Evolutionary conservation across 2,329 filamentous ascomycete species (phyloP).

Genomic region (Neonectria ditissima): DNA sequence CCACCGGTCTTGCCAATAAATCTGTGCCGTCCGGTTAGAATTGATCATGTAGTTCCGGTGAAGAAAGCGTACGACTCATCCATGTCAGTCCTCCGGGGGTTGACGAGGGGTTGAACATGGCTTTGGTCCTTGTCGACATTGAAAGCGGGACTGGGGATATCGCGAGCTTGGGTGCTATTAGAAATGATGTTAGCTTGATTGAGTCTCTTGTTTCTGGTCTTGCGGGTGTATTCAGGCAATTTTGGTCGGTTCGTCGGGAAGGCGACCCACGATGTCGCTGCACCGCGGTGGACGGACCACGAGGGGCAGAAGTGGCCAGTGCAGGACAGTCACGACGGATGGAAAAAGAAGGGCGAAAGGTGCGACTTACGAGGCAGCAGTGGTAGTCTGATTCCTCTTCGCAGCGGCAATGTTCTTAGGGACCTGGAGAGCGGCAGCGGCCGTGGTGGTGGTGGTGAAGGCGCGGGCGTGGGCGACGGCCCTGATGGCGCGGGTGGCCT

Average conservation of each 20-base stretch:
- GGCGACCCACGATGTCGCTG: conserved; percentile 3
- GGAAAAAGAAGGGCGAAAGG: conserved; percentile 14
- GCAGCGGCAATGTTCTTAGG: conserved; percentile 55
- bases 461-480: conserved; percentile 56
- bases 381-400: conserved; percentile 62
- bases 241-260: conserved; percentile 3
- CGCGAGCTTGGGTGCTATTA: conserved; percentile 59
- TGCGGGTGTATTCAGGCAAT: conserved; percentile 12
- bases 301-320: conserved; percentile 29
- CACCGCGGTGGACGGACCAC: conserved; percentile 13
- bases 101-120: conserved; percentile 78
- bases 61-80: conserved; percentile 79
- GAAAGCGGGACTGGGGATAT: conserved; percentile 72
- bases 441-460: conserved; percentile 55
- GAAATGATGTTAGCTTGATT: conserved; percentile 25
- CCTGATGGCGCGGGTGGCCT: conserved; percentile 56
- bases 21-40: conserved; percentile 53
- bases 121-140: conserved; percentile 62
- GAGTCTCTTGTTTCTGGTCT: conserved; percentile 24
- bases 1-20: conserved; percentile 96
- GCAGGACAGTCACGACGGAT: conserved; percentile 5
- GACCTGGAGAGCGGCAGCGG: conserved; percentile 50
- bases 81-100: conserved; percentile 71
- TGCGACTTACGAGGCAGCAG: conserved; percentile 63
- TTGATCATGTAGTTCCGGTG: conserved; percentile 7